Evolutionary conservation across 1,284 basidiomycete species (phyloP).

Genomic region (Apiotrichum siamense): DNA sequence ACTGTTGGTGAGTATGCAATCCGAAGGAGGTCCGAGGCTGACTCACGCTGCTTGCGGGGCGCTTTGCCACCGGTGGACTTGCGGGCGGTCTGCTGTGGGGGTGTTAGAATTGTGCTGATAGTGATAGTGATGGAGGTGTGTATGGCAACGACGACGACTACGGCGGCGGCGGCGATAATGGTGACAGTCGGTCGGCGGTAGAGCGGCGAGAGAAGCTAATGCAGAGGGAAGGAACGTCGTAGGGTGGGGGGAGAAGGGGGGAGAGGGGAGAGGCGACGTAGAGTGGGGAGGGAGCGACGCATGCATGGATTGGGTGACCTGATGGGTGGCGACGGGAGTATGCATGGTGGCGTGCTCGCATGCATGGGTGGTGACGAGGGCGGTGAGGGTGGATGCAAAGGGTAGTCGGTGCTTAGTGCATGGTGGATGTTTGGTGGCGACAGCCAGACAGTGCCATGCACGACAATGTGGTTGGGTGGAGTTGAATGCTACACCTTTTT

Average conservation of each 20-base stretch:
- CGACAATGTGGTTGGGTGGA: not conserved
- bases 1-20: conserved; percentile 3
- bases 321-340: not conserved
- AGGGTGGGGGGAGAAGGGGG: not conserved
- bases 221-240: not conserved
- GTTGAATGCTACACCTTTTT: conserved; percentile 3
- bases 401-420: not conserved
- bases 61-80: conserved; percentile 59
- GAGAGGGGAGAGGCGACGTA: not conserved
- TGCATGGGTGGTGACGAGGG: not conserved
- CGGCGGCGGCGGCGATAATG: not conserved
- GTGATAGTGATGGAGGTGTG: not conserved
- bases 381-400: not conserved
- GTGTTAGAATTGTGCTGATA: conserved; percentile 4
- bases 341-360: conserved; percentile 6
- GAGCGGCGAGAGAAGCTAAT: not conserved
- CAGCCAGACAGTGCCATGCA: too few relatives aligned
- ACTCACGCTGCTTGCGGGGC: conserved; percentile 53
- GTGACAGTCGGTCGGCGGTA: not conserved
- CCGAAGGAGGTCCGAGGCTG: not conserved
- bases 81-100: conserved; percentile 57
- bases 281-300: not conserved
- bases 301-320: not conserved
- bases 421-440: not conserved
- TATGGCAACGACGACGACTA: not conserved